These are phyloP conservation scores for Fusarium chuoi DNA, from an alignment of 2,329 filamentous ascomycete genomes.

Conservation along the genomic window DNA sequence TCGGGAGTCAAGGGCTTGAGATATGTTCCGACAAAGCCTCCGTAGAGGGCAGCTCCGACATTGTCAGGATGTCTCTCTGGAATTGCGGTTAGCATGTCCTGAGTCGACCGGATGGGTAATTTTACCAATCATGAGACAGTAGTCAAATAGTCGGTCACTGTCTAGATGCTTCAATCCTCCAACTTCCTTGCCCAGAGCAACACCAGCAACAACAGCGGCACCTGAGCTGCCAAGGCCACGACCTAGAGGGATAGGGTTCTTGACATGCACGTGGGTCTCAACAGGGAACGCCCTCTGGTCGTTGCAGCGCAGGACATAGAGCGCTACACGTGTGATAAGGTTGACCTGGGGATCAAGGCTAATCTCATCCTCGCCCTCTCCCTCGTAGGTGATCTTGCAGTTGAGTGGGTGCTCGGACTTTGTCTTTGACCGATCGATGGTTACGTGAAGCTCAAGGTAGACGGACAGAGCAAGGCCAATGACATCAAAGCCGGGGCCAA, in stretches of 20 bases:
- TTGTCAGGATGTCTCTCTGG: constrained; percentile 90
- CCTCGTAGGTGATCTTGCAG: constrained; percentile 92
- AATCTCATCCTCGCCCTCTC: constrained; percentile 81
- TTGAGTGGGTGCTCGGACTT: constrained; percentile 75
- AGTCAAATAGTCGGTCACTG: constrained; percentile 89
- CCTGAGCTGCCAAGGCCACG: constrained; percentile 95
- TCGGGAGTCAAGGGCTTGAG: constrained; percentile 90
- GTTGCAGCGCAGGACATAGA: constrained; percentile 95
- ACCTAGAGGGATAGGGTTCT: constrained; percentile 93
- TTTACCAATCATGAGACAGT: constrained; percentile 93
- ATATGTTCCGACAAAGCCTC: constrained; percentile 96
- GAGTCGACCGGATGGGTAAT: background rate
- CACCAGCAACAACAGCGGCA: constrained; percentile 93
- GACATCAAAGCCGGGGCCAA: constrained; percentile 96
- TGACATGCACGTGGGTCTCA: constrained; percentile 92
- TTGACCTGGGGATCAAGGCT: constrained; percentile 87
- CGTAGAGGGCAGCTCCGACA: constrained; percentile 93
- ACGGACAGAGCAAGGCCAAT: constrained; percentile 94
- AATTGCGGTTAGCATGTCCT: constrained; percentile 13
- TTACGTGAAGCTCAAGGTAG: constrained; percentile 90
- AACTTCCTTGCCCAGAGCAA: constrained; percentile 91
- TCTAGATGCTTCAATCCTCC: constrained; percentile 79
- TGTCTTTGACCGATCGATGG: constrained; percentile 69
- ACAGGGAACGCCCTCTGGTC: constrained; percentile 83
- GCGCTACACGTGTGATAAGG: constrained; percentile 90